Percentiles rank a stretch among this genome's conserved stretches.
Evolutionary conservation across 441 rosid genomes (phyloP).

Genomic region (Rhodomyrtus psidioides): DNA sequence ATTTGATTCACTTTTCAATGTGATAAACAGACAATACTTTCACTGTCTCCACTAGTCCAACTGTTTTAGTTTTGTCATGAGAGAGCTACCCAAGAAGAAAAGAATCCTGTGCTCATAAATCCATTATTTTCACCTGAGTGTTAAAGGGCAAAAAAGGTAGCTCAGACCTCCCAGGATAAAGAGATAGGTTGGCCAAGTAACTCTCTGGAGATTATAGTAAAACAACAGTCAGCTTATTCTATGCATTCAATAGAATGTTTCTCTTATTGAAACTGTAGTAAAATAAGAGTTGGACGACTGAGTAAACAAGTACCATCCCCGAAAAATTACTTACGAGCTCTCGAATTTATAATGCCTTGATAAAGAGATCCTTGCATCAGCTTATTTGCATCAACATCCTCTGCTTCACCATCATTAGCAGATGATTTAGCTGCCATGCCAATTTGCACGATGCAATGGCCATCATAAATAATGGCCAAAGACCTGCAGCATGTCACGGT

Average conservation of each 20-base stretch:
- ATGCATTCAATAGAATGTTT: not conserved
- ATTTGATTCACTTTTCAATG: not conserved
- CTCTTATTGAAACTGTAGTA: not conserved
- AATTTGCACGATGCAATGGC: constrained; percentile 50
- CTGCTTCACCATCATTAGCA: constrained; percentile 19
- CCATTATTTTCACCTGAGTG: constrained; percentile 40
- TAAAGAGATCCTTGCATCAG: constrained; percentile 64
- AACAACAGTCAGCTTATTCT: not conserved
- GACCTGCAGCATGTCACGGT: constrained; percentile 66
- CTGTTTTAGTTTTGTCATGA: not conserved
- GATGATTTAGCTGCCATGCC: constrained; percentile 64
- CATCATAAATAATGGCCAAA: constrained; percentile 52
- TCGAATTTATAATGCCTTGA: constrained; percentile 55
- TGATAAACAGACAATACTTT: not conserved
- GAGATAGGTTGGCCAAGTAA: constrained; percentile 82
- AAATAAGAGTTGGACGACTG: not conserved
- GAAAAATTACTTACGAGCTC: constrained; percentile 48
- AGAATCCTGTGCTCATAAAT: not conserved
- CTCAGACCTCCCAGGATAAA: constrained; percentile 78
- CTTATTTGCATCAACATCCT: constrained; percentile 41
- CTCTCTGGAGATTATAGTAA: constrained; percentile 40
- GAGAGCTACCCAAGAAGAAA: not conserved
- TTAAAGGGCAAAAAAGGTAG: constrained; percentile 73
- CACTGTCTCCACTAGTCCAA: not conserved
- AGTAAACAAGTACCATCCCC: not conserved